phyloP scores from a whole-genome alignment of 176 grass and related monocot species.

The Poa annua region DNA sequence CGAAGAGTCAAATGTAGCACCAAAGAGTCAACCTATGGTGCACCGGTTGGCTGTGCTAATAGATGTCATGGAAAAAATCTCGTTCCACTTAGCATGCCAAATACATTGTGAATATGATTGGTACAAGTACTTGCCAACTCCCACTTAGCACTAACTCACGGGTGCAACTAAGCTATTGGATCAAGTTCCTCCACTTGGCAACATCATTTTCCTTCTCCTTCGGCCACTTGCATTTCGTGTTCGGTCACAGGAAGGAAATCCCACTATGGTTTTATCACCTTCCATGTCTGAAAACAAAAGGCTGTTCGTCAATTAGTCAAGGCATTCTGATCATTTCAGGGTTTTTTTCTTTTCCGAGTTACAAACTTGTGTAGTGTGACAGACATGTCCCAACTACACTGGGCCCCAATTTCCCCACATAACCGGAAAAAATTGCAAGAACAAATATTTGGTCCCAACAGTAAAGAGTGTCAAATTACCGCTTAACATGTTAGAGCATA shows the following conservation, averaged over 20 bases:
- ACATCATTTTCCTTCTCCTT: neutral
- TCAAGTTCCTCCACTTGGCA: neutral
- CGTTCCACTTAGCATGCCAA: neutral
- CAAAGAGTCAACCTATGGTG: neutral
- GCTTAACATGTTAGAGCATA: no score
- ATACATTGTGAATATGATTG: neutral
- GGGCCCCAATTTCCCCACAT: no score
- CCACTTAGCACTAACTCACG: conserved; percentile 8
- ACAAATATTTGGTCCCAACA: neutral
- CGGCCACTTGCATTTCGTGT: neutral
- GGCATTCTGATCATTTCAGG: neutral
- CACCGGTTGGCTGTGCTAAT: neutral
- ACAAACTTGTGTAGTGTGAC: neutral
- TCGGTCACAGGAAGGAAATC: neutral
- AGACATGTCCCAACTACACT: neutral
- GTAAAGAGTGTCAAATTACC: no score
- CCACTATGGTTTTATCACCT: neutral
- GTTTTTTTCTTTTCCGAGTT: no score
- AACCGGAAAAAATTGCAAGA: neutral
- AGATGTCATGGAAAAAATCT: neutral
- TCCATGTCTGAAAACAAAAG: neutral
- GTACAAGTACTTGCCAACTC: neutral
- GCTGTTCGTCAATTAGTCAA: neutral
- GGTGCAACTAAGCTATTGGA: neutral
- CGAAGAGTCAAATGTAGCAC: neutral